These are phyloP conservation scores for Talaromyces thailandensis DNA, from an alignment of 495 filamentous ascomycete species.

Conservation along the genomic window DNA sequence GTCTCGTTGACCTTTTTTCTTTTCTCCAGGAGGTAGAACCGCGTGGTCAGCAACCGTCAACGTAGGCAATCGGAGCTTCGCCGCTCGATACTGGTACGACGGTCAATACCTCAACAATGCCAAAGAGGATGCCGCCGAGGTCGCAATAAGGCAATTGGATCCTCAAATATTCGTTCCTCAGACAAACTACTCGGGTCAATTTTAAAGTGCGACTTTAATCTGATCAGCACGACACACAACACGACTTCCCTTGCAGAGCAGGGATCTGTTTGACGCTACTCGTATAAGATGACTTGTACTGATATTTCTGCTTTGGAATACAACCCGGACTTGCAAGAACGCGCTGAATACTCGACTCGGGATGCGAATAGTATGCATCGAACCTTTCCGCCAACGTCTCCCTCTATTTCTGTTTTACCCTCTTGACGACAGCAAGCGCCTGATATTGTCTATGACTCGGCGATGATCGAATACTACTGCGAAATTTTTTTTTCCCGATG, in stretches of 20 bases:
- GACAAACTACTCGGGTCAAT: conserved; percentile 19
- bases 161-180: conserved; percentile 13
- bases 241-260: not conserved
- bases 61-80: conserved; percentile 43
- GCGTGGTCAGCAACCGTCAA: conserved; percentile 76
- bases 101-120: conserved; percentile 79
- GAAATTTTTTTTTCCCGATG: not conserved
- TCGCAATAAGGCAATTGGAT: conserved; percentile 45
- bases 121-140: conserved; percentile 81
- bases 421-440: not conserved
- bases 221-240: too few species aligned
- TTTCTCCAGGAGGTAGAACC: conserved; percentile 66
- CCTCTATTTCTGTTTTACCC: not conserved
- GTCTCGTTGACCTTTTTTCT: conserved; percentile 6
- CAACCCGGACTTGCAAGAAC: not conserved
- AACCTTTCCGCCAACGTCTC: conserved; percentile 1
- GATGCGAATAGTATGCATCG: conserved; percentile 7
- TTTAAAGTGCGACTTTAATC: conserved; percentile 9
- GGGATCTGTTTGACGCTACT: not conserved
- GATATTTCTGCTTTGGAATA: not conserved
- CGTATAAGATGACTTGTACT: conserved; percentile 1
- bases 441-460: not conserved
- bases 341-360: not conserved
- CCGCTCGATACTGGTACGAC: conserved; percentile 86
- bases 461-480: not conserved